Conservation (phyloP, 2,329 filamentous ascomycete species). For the Scedosporium aurantiacum region DNA sequence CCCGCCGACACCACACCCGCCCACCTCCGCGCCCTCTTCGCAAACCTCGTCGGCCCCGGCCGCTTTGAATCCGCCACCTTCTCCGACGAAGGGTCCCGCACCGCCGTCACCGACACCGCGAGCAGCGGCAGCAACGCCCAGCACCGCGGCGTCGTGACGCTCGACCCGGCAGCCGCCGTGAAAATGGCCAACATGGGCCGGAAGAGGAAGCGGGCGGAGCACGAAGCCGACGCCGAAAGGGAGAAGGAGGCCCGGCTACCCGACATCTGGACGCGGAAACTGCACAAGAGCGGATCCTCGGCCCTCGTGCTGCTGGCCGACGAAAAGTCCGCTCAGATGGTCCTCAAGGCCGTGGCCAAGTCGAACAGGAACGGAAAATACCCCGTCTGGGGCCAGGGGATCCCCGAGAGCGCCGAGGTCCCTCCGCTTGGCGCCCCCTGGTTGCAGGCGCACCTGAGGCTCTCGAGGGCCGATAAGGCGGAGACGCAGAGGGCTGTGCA, state of each 20-base stretch:
- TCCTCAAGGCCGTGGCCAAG: slow-evolving; percentile 63
- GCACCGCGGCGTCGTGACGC: neutral
- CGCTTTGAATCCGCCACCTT: slow-evolving; percentile 71
- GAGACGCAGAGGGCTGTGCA: slow-evolving; percentile 66
- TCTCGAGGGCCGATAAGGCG: slow-evolving; percentile 58
- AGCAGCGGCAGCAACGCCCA: slow-evolving; percentile 22
- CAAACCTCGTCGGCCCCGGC: slow-evolving; percentile 61
- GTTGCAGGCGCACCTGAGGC: slow-evolving; percentile 55
- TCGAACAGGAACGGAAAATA: slow-evolving; percentile 46
- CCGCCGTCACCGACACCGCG: slow-evolving; percentile 19
- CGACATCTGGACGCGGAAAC: slow-evolving; percentile 57
- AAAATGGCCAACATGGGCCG: slow-evolving; percentile 22
- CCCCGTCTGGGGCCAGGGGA: slow-evolving; percentile 57
- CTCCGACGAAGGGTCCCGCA: slow-evolving; percentile 43
- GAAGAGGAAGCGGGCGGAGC: slow-evolving; percentile 41
- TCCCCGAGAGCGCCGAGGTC: slow-evolving; percentile 39
- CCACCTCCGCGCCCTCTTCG: slow-evolving; percentile 67
- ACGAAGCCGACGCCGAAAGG: slow-evolving; percentile 47
- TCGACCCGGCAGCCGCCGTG: slow-evolving; percentile 22
- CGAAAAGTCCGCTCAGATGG: slow-evolving; percentile 61
- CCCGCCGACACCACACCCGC: slow-evolving; percentile 72
- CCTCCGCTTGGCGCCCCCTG: slow-evolving; percentile 45
- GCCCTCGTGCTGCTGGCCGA: slow-evolving; percentile 81
- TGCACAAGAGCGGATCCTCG: slow-evolving; percentile 65
- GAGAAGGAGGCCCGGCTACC: slow-evolving; percentile 55